Percentiles rank a stretch among this genome's conserved stretches.
These are phyloP conservation scores for Monosporozyma servazzii DNA, from an alignment of 805 yeast genomes.

Conservation along the genomic window DNA sequence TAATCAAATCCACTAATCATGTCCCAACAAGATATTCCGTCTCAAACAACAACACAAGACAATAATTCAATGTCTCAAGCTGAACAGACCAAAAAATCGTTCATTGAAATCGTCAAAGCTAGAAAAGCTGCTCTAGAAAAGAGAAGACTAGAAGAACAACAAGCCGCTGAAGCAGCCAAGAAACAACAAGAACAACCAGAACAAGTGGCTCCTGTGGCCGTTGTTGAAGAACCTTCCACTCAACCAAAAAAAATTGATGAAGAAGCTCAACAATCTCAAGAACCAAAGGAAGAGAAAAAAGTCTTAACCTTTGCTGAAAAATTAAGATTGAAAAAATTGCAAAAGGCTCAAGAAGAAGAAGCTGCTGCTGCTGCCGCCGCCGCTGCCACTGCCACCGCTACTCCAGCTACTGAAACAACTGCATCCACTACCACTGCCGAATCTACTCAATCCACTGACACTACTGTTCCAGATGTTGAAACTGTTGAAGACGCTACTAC, in stretches of 20 bases:
- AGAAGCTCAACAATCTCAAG: slow-evolving; percentile 8
- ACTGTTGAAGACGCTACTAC: neutral
- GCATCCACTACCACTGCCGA: slow-evolving; percentile 4
- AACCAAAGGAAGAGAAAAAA: slow-evolving; percentile 4
- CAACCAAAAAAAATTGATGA: neutral
- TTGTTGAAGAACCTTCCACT: neutral
- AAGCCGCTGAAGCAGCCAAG: slow-evolving; percentile 4
- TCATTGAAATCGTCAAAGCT: slow-evolving; percentile 23
- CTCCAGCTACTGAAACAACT: slow-evolving; percentile 2
- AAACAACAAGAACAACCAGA: neutral
- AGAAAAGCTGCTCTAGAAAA: slow-evolving; percentile 26
- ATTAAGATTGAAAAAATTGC: slow-evolving; percentile 17
- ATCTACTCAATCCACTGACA: neutral
- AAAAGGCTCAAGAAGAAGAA: slow-evolving; percentile 5
- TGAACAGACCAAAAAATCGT: slow-evolving; percentile 20
- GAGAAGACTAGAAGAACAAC: slow-evolving; percentile 15
- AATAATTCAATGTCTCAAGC: slow-evolving; percentile 5
- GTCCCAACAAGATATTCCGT: neutral
- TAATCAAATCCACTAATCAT: neutral
- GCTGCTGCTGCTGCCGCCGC: neutral
- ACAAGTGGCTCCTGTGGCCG: neutral
- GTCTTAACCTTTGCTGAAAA: slow-evolving; percentile 21
- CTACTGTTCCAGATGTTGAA: neutral
- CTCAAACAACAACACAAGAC: neutral
- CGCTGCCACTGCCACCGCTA: neutral